Evolutionary conservation across 495 filamentous ascomycete genomes (phyloP), one percentile per base, ranked within the genome.

Genomic region (Trichoderma erinaceum): DNA sequence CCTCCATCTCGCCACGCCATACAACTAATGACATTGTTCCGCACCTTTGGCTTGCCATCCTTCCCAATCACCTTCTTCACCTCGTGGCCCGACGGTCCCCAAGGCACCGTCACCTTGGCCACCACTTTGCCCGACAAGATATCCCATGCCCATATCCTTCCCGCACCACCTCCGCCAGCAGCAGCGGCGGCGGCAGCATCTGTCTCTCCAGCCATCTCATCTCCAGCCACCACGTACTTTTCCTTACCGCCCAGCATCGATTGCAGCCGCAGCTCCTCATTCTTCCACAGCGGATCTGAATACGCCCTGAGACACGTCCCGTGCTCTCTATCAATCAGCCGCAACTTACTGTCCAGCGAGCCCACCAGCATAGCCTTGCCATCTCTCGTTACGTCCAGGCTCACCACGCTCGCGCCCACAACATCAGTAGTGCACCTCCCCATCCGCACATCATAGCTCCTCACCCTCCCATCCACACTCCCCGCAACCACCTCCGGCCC

Each of bases 361-460:
- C 88, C 88, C 4, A 89, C 87, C n/a, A 99, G 75, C 23, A 93
- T 70, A 2, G 89, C 87, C 72, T 89, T 88, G 5, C 89, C 90
- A 70, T 92, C 90, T 63, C 79, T 81, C 16, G 89, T 91, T 66
- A 90, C 78, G 27, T 79, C 81, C 46, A 96, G 76, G 72, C 88
- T 90, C 13, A 93, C 97, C 2, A 87, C 84, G 68, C 78, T 81
- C 65, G 84, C 78, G 41, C 87, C 86, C 66, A 92, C 72, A 11
- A 93, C 86, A 79, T 99, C 95, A 5, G 88, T 86, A 18, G 85
- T 84, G 21, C 89, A 81, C 70, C 80, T 79, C 0, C 95, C 96
- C 85, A 87, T 91, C 32, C 93, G 83, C n/a, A 97, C 72, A 79
- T 99, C 95, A 78, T 99, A 98, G 56, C 84, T 79, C 67, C 96